phyloP scores from a whole-genome alignment of 78 protist genomes.

The slime mould (Dictyostelium discoideum) region DNA sequence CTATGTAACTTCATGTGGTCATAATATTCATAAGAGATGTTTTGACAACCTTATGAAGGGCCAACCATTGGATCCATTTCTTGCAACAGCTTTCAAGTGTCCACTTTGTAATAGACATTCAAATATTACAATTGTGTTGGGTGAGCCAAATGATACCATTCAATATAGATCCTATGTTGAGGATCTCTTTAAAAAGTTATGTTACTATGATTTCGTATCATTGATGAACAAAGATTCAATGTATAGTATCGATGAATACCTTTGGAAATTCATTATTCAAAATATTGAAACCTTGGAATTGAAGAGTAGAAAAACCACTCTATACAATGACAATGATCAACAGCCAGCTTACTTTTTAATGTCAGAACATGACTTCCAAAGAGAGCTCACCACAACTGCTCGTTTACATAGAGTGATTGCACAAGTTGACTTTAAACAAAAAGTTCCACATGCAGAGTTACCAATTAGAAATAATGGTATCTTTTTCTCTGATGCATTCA shows the following conservation, averaged over 20 bases:
- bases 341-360: constrained; percentile 32
- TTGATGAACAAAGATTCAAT: background rate
- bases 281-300: constrained; percentile 54
- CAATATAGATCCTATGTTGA: background rate
- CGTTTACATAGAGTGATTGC: constrained; percentile 9
- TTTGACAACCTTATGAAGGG: background rate
- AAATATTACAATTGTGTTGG: constrained; percentile 18
- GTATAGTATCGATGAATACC: constrained; percentile 6
- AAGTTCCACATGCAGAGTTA: background rate
- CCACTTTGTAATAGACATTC: constrained; percentile 50
- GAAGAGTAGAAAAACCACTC: constrained; percentile 13
- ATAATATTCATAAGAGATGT: constrained; percentile 64
- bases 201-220: constrained; percentile 41
- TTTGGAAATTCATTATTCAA: constrained; percentile 44
- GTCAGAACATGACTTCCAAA: constrained; percentile 48
- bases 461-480: background rate
- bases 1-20: constrained; percentile 47
- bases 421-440: constrained; percentile 1
- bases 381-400: constrained; percentile 16
- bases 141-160: background rate
- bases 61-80: background rate
- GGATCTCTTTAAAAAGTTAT: constrained; percentile 7
- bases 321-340: background rate
- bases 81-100: constrained; percentile 22
- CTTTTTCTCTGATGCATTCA: constrained; percentile 43